Percentiles rank a stretch among this genome's conserved stretches.
Evolutionary conservation across 768 basidiomycete genomes (phyloP).

Genomic region (Dacryopinax spathularia): DNA sequence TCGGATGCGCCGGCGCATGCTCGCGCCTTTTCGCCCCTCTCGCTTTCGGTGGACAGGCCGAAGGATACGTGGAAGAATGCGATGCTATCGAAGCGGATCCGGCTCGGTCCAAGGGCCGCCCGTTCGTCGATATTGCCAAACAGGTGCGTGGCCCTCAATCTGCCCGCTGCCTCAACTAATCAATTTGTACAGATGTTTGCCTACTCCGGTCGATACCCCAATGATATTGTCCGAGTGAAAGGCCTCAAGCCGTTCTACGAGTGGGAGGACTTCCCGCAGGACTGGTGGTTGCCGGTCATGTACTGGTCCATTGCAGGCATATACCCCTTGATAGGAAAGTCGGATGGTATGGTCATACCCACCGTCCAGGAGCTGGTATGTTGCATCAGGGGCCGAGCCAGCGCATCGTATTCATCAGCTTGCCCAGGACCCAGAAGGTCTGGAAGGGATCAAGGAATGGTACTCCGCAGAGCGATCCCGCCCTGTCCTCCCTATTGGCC

Average conservation of each 20-base stretch:
- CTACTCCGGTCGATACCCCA: not conserved
- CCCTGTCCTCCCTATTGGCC: not conserved
- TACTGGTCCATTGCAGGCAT: not conserved
- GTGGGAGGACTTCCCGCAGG: not conserved
- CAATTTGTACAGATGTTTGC: not conserved
- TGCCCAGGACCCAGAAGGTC: not conserved
- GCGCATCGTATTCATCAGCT: not conserved
- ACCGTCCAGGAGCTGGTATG: not conserved
- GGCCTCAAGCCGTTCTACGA: not conserved
- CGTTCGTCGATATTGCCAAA: not conserved
- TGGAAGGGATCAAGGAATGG: not conserved
- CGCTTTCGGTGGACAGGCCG: not conserved
- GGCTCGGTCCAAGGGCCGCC: not conserved
- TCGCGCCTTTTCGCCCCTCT: not conserved
- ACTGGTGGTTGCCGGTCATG: not conserved
- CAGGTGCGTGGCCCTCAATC: not conserved
- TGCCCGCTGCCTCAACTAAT: not conserved
- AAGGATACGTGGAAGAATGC: not conserved
- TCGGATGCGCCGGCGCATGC: not conserved
- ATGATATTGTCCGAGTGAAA: not conserved
- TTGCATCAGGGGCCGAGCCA: not conserved
- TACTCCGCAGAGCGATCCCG: not conserved
- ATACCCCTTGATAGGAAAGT: not conserved
- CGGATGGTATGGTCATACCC: not conserved
- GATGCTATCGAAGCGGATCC: not conserved